Evolutionary conservation across 768 basidiomycete genomes (phyloP).

Genomic region (Udeniomyces megalosporus): DNA sequence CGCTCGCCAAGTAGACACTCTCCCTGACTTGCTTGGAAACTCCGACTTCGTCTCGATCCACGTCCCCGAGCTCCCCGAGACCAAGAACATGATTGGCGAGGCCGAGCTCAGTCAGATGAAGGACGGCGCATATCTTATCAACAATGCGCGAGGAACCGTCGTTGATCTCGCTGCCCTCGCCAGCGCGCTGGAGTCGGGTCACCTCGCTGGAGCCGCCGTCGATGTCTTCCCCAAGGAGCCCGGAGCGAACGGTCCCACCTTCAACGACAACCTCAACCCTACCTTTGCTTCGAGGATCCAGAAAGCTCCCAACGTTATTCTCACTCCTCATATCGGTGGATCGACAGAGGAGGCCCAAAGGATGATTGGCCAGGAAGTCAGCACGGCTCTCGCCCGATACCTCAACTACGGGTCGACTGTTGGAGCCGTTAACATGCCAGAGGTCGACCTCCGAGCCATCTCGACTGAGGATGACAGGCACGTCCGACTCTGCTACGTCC

Average conservation of each 20-base stretch:
- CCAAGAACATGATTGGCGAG: constrained; percentile 75
- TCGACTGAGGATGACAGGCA: constrained; percentile 56
- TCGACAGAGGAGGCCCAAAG: constrained; percentile 97
- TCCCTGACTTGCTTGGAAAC: constrained; percentile 52
- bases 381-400: constrained; percentile 67
- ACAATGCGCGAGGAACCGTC: constrained; percentile 90
- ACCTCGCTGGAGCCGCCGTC: constrained; percentile 76
- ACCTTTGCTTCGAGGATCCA: constrained; percentile 64
- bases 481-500: constrained; percentile 85
- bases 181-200: constrained; percentile 60
- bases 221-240: constrained; percentile 95
- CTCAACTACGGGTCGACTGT: constrained; percentile 79
- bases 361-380: constrained; percentile 93
- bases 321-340: constrained; percentile 97
- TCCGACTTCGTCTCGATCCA: constrained; percentile 93
- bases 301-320: constrained; percentile 70
- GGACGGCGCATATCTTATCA: constrained; percentile 83
- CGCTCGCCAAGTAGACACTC: constrained; percentile 72
- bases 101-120: constrained; percentile 79
- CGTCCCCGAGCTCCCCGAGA: constrained; percentile 91
- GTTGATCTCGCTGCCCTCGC: constrained; percentile 88
- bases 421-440: constrained; percentile 96
- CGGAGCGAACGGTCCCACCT: constrained; percentile 66
- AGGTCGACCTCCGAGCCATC: constrained; percentile 89
- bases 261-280: constrained; percentile 68